Evolutionary conservation across 192 early-diverging fungal genomes (phyloP).

Genomic region (Spizellomyces sp.): DNA sequence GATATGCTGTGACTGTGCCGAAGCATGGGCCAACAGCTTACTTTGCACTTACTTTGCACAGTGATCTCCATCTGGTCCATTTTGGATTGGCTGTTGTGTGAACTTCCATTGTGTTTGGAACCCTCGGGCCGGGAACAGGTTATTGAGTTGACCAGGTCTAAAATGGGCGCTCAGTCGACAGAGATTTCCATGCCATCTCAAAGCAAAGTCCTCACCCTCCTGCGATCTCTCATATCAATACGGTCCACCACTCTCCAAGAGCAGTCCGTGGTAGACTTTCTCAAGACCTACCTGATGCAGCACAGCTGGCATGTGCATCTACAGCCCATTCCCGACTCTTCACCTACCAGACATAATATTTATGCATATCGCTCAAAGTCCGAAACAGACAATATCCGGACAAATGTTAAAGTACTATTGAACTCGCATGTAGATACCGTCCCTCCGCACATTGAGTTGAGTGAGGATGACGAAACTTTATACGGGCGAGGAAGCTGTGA

Average conservation of each 20-base stretch:
- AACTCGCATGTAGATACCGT: conserved; percentile 57
- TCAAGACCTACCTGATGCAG: not conserved
- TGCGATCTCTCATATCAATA: not conserved
- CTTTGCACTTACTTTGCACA: too few species aligned
- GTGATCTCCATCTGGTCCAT: too few species aligned
- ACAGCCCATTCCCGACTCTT: not conserved
- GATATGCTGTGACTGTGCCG: too few species aligned
- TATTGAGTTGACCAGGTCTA: too few species aligned
- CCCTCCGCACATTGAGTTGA: conserved; percentile 48
- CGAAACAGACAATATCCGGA: conserved; percentile 36
- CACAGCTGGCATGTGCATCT: conserved; percentile 12
- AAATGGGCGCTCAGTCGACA: not conserved
- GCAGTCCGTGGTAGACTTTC: not conserved
- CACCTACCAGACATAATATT: not conserved
- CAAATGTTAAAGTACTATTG: conserved; percentile 44
- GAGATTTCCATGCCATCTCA: not conserved
- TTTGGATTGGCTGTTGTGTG: too few species aligned
- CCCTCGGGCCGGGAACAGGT: too few species aligned
- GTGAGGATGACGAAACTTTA: not conserved
- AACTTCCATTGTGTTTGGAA: too few species aligned
- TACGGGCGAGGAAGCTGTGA: conserved; percentile 33
- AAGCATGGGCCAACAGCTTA: too few species aligned
- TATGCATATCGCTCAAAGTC: not conserved
- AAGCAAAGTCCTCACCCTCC: conserved; percentile 10
- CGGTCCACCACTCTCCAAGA: conserved; percentile 15